Percentiles rank a stretch among this genome's conserved stretches.
Conservation (phyloP, 164 flowering plant species). For the Aristolochia fimbriata region DNA sequence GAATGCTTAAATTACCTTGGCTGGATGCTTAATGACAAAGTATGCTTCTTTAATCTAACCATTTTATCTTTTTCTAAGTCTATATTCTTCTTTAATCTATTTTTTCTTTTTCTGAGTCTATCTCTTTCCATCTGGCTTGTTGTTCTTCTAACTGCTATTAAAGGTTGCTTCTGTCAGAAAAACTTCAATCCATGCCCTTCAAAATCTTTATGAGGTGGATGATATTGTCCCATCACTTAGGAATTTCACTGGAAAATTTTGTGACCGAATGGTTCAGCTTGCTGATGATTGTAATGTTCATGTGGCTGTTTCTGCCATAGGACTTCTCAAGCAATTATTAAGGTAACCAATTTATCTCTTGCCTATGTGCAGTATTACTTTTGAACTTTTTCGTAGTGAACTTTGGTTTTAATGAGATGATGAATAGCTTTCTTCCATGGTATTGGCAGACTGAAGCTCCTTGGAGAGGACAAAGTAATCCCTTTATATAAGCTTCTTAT, state of each 20-base stretch:
- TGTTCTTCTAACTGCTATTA: slow-evolving; percentile 14
- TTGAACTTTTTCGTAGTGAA: background rate
- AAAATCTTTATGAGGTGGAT: slow-evolving; percentile 88
- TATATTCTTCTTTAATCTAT: no score
- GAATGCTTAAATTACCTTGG: slow-evolving; percentile 93
- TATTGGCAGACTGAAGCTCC: slow-evolving; percentile 75
- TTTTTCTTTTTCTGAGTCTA: background rate
- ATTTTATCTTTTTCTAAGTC: no score
- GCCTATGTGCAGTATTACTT: background rate
- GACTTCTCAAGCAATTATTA: slow-evolving; percentile 82
- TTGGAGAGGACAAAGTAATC: slow-evolving; percentile 84
- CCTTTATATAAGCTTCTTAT: slow-evolving; percentile 88
- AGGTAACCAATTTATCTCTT: slow-evolving; percentile 34
- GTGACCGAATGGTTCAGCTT: slow-evolving; percentile 90
- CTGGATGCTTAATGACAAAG: slow-evolving; percentile 98
- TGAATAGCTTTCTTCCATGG: slow-evolving; percentile 2
- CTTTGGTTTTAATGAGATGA: background rate
- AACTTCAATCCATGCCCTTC: slow-evolving; percentile 81
- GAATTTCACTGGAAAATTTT: slow-evolving; percentile 88
- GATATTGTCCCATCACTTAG: slow-evolving; percentile 87
- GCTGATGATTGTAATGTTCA: slow-evolving; percentile 96
- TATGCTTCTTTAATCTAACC: slow-evolving; percentile 16
- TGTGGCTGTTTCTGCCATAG: slow-evolving; percentile 96
- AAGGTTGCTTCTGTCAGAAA: slow-evolving; percentile 93
- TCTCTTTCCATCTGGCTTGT: no score